These are phyloP conservation scores for Colletotrichum costaricense DNA, from an alignment of 2,329 filamentous ascomycete genomes.

Conservation along the genomic window DNA sequence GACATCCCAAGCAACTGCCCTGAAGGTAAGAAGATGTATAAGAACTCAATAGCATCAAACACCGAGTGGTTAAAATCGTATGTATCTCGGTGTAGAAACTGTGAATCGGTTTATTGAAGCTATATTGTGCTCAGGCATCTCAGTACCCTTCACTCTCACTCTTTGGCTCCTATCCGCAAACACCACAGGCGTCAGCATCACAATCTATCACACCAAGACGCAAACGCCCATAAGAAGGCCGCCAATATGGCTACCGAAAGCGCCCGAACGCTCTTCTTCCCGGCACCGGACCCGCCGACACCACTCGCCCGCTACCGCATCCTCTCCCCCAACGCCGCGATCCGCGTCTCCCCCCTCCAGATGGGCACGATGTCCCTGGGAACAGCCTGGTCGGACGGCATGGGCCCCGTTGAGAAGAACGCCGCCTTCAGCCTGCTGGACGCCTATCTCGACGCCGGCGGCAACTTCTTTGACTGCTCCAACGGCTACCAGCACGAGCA, in stretches of 20 bases:
- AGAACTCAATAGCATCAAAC: background rate
- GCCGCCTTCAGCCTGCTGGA: slow-evolving; percentile 68
- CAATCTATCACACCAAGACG: too few relatives aligned
- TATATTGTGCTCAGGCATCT: background rate
- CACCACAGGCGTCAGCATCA: background rate
- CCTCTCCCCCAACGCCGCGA: slow-evolving; percentile 60
- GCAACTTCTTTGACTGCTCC: slow-evolving; percentile 76
- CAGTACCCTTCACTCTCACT: background rate
- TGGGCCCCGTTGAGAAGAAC: slow-evolving; percentile 67
- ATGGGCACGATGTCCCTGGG: slow-evolving; percentile 67
- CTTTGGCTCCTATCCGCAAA: background rate
- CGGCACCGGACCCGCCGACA: background rate
- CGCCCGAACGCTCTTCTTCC: background rate
- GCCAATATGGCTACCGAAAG: background rate
- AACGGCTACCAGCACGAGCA: slow-evolving; percentile 69
- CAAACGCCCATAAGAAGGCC: background rate
- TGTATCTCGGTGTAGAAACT: background rate
- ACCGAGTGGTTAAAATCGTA: background rate
- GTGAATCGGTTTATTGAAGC: background rate
- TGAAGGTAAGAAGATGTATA: background rate
- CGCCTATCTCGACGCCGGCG: slow-evolving; percentile 66
- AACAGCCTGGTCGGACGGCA: slow-evolving; percentile 52
- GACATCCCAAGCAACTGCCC: background rate
- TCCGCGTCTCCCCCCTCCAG: slow-evolving; percentile 62
- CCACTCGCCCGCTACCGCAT: slow-evolving; percentile 46